Percentiles rank a stretch among this genome's conserved stretches.
These are phyloP conservation scores for Chlamydomonas applanata DNA, from an alignment of 139 green algal species.

Conservation along the genomic window DNA sequence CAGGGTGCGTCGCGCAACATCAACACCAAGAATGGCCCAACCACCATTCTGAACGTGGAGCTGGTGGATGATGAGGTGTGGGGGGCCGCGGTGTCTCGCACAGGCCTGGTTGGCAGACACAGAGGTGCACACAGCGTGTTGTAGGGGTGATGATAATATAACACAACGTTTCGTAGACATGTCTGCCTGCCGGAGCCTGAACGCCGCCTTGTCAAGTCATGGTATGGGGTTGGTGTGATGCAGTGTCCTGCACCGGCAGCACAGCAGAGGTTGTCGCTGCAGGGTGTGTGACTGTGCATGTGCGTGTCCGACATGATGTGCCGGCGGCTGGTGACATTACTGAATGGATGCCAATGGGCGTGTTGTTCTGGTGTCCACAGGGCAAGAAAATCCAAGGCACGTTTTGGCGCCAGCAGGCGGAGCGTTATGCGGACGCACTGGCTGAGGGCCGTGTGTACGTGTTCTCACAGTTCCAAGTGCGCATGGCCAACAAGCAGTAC, in stretches of 20 bases:
- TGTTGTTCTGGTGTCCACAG: conserved; percentile 25
- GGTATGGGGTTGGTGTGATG: too few species aligned
- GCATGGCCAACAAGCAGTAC: conserved; percentile 75
- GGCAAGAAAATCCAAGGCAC: conserved; percentile 72
- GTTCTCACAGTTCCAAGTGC: conserved; percentile 36
- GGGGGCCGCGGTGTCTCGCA: not conserved
- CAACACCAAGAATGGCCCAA: not conserved
- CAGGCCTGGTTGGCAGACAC: too few species aligned
- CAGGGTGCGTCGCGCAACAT: not conserved
- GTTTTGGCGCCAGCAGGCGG: conserved; percentile 65
- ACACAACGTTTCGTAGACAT: too few species aligned
- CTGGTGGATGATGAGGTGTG: conserved; percentile 68
- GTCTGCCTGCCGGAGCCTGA: not conserved
- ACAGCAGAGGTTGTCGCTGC: not conserved
- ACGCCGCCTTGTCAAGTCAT: not conserved
- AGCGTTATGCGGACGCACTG: conserved; percentile 41
- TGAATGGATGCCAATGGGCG: not conserved
- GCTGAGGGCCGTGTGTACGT: conserved; percentile 57
- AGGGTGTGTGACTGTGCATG: not conserved
- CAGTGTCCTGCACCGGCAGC: not conserved
- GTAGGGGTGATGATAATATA: too few species aligned
- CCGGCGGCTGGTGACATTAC: too few species aligned
- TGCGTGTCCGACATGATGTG: too few species aligned
- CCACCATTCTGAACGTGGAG: conserved; percentile 44
- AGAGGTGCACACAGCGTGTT: too few species aligned